These are phyloP conservation scores for Sicyos edulis DNA, from an alignment of 306 rosid species.

Conservation along the genomic window DNA sequence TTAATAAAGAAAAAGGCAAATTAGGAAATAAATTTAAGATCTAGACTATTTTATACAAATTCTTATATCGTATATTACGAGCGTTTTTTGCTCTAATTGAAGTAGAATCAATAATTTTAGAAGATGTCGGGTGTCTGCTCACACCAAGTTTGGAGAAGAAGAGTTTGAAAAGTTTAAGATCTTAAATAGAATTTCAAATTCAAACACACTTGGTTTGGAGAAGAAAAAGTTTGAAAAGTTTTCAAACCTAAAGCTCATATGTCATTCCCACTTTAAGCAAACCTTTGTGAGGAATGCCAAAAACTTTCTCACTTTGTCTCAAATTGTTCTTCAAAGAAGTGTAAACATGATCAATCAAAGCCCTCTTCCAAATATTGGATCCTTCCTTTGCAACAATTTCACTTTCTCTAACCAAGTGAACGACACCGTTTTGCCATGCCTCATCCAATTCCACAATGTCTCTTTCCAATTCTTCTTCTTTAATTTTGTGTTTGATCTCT, in stretches of 20 bases:
- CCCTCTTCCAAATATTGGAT: slow-evolving; percentile 25
- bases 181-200: background rate
- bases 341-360: slow-evolving; percentile 30
- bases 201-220: background rate
- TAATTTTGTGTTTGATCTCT: background rate
- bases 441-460: slow-evolving; percentile 24
- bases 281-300: slow-evolving; percentile 31
- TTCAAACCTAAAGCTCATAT: slow-evolving; percentile 29
- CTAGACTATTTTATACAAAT: no score
- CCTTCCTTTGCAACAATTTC: slow-evolving; percentile 32
- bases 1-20: no score
- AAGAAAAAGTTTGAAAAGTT: background rate
- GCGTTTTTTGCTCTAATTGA: no score
- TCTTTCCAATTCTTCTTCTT: background rate
- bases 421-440: slow-evolving; percentile 29
- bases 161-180: no score
- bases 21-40: no score
- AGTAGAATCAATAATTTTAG: no score
- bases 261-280: slow-evolving; percentile 42
- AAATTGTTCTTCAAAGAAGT: slow-evolving; percentile 33
- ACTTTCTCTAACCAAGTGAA: slow-evolving; percentile 36
- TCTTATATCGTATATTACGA: no score
- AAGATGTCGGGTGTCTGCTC: no score
- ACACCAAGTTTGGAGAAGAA: no score
- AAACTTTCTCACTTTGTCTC: slow-evolving; percentile 25